Percentiles rank a stretch among this genome's conserved stretches.
Evolutionary conservation across 805 yeast genomes (phyloP).

Genomic region (Yamadazyma endophytica): DNA sequence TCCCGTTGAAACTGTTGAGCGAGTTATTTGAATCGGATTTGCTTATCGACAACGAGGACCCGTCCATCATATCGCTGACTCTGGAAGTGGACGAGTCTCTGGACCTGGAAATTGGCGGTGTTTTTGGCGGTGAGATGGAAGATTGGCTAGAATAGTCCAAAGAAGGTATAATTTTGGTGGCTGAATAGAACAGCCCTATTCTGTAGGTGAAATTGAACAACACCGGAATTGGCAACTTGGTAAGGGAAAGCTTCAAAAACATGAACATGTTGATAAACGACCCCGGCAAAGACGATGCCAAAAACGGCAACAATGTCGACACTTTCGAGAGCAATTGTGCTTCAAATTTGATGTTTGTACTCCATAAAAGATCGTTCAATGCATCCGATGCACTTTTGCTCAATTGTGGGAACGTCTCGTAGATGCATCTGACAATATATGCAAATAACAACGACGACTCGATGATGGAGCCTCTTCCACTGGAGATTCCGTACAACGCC

Average conservation of each 20-base stretch:
- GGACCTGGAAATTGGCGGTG: constrained; percentile 33
- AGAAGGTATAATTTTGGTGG: constrained; percentile 89
- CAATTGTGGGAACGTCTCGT: constrained; percentile 87
- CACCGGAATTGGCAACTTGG: constrained; percentile 75
- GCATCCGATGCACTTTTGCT: constrained; percentile 44
- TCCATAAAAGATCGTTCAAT: constrained; percentile 11
- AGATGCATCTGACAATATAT: constrained; percentile 87
- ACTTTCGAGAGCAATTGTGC: constrained; percentile 30
- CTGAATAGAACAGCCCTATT: constrained; percentile 82
- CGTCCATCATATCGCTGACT: no score
- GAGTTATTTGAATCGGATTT: constrained; percentile 6
- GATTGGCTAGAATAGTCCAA: constrained; percentile 42
- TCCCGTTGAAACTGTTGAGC: neutral
- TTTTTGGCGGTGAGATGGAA: constrained; percentile 36
- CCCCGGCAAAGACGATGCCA: constrained; percentile 50
- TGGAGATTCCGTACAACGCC: constrained; percentile 78
- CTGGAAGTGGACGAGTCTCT: constrained; percentile 27
- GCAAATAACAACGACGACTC: constrained; percentile 85
- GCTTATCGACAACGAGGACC: constrained; percentile 14
- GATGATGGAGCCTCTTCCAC: constrained; percentile 82
- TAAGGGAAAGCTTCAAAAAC: constrained; percentile 46
- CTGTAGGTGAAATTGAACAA: constrained; percentile 79
- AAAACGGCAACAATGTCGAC: constrained; percentile 35
- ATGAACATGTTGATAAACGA: constrained; percentile 54
- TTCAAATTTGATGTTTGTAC: constrained; percentile 18